Evolutionary conservation across 2,329 filamentous ascomycete genomes (phyloP).

Genomic region (Scolecobasidium constrictum): DNA sequence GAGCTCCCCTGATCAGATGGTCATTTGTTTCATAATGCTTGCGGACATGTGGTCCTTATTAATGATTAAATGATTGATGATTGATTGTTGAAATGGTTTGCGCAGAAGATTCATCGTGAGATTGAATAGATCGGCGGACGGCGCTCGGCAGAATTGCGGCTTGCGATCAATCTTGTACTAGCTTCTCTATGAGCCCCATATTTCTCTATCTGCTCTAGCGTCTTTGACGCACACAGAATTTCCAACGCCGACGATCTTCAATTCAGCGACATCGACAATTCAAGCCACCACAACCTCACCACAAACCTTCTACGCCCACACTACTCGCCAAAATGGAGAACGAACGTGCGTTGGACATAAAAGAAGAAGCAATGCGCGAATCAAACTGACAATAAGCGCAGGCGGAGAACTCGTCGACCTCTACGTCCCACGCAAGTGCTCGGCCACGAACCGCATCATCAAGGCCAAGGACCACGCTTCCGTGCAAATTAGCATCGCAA

Average conservation of each 20-base stretch:
- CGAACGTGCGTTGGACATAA: slow-evolving; percentile 50
- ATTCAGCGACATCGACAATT: background rate
- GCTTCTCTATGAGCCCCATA: too few relatives aligned
- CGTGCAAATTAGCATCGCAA: slow-evolving; percentile 92
- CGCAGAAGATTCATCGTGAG: too few relatives aligned
- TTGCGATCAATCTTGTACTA: too few relatives aligned
- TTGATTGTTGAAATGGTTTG: too few relatives aligned
- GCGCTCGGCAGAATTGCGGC: too few relatives aligned
- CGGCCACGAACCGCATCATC: slow-evolving; percentile 98
- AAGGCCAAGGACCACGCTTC: slow-evolving; percentile 99
- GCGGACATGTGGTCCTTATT: too few relatives aligned
- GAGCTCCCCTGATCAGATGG: too few relatives aligned
- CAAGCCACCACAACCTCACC: slow-evolving; percentile 1
- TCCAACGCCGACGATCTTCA: background rate
- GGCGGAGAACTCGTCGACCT: slow-evolving; percentile 99
- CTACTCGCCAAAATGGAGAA: slow-evolving; percentile 39
- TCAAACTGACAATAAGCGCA: slow-evolving; percentile 96
- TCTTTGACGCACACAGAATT: background rate
- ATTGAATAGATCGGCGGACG: too few relatives aligned
- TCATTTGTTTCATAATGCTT: too few relatives aligned
- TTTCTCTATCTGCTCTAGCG: background rate
- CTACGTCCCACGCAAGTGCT: slow-evolving; percentile 98
- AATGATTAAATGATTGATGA: too few relatives aligned
- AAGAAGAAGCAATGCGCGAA: slow-evolving; percentile 25
- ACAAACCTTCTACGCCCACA: slow-evolving; percentile 2